Percentiles rank a stretch among this genome's conserved stretches.
These are phyloP conservation scores for Ascochyta viciae-villosae DNA, from an alignment of 2,329 filamentous ascomycete genomes.

Conservation along the genomic window DNA sequence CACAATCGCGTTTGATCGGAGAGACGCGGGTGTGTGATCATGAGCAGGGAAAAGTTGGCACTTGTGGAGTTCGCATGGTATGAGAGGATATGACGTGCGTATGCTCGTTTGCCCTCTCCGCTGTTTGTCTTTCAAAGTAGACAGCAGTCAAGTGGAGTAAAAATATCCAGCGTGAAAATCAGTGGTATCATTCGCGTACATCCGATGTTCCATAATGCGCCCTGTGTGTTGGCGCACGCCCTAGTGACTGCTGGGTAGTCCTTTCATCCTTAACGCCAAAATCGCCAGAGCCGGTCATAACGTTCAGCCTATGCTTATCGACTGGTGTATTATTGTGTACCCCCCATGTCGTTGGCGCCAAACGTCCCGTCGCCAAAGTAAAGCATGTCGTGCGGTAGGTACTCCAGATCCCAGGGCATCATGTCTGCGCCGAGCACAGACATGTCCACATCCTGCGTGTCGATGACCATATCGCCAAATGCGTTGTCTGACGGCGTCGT, in stretches of 20 bases:
- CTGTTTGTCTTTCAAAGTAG: neutral
- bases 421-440: constrained; percentile 71
- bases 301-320: neutral
- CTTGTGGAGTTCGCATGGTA: neutral
- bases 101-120: neutral
- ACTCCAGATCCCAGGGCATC: constrained; percentile 75
- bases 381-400: constrained; percentile 71
- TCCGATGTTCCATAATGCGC: neutral
- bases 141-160: neutral
- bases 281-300: neutral
- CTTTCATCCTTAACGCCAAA: constrained; percentile 8
- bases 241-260: neutral
- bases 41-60: constrained; percentile 4
- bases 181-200: constrained; percentile 15
- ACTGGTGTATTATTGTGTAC: neutral
- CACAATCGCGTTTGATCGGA: neutral
- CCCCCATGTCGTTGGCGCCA: constrained; percentile 6
- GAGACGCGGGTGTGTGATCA: constrained; percentile 1
- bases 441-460: constrained; percentile 80
- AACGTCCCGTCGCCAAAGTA: constrained; percentile 41
- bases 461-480: constrained; percentile 69
- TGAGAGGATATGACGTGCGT: neutral
- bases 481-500: constrained; percentile 36
- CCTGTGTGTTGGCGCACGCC: neutral
- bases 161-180: neutral